Conservation (phyloP, 495 filamentous ascomycete species). For the Copromyces sp. region DNA sequence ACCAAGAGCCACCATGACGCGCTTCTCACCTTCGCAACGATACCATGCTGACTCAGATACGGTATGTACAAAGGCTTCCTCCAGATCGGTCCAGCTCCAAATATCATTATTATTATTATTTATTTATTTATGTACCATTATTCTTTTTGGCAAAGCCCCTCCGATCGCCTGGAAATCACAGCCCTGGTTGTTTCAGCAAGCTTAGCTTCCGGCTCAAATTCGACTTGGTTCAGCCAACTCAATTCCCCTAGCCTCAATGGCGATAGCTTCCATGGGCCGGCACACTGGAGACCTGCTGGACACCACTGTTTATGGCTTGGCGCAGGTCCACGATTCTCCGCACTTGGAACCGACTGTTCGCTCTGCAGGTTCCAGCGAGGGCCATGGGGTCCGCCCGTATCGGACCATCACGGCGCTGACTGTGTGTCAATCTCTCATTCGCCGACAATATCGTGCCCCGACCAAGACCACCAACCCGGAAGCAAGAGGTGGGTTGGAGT, state of each 20-base stretch:
- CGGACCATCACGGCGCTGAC: slow-evolving; percentile 17
- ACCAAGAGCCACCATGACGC: not conserved
- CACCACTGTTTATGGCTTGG: slow-evolving; percentile 10
- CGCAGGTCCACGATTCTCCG: slow-evolving; percentile 9
- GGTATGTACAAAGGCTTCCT: not conserved
- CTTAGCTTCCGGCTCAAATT: slow-evolving; percentile 7
- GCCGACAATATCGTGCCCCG: slow-evolving; percentile 12
- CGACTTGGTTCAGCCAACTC: slow-evolving; percentile 1
- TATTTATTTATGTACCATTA: not conserved
- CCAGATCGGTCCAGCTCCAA: not conserved
- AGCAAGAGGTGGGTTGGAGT: not conserved
- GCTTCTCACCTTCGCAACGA: not conserved
- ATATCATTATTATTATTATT: not conserved
- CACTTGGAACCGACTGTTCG: slow-evolving; percentile 11
- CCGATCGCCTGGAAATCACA: not conserved
- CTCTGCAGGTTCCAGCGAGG: slow-evolving; percentile 8
- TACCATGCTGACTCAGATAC: not conserved
- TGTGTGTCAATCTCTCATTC: slow-evolving; percentile 28
- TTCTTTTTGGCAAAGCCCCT: not conserved
- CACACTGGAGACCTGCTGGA: not conserved
- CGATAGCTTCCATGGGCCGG: slow-evolving; percentile 4
- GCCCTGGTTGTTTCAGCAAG: not conserved
- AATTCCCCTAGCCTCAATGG: slow-evolving; percentile 6
- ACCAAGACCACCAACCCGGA: slow-evolving; percentile 6
- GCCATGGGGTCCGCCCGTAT: slow-evolving; percentile 9